Base-by-base conservation (phyloP, 139 green algal species). In the Chlamydomonas incerta region DNA sequence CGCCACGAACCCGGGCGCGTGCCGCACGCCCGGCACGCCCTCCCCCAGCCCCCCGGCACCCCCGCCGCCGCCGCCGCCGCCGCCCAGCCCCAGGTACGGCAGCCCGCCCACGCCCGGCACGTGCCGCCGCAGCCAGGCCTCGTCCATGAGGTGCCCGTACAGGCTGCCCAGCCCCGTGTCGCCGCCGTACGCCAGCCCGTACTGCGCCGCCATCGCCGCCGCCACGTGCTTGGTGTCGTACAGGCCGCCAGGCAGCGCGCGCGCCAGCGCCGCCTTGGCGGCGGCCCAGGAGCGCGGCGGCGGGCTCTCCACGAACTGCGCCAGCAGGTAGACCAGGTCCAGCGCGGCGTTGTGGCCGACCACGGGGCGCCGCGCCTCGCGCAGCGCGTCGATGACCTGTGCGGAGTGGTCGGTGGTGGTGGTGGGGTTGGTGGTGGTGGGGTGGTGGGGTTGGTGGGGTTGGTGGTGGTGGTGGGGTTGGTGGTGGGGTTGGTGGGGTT, bases 151-250 rank as follows among this genome's bases (percentile, higher is more conserved):
- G 17, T n/a, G 23, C 14, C 55, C 24, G 77, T 82, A 82, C 46
- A 88, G 72, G 21, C 10, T 35, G 20, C 87, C 74, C 6, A 90
- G 74, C 3, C 34, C 21, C n/a, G 81, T 90, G n/a, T 90, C 80
- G n/a, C 28, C 29, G n/a, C 28, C 29, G 0, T 81, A 24, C 58
- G 70, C 46, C 81, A 73, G 46, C 26, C 37, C 74, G 37, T 62
- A 52, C 41, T 33, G 21, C n/a, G 57, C 66, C 47, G 33, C n/a
- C 20, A 85, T 66, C 79, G 75, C 65, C 47, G 28, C 6, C 5
- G 92, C 85, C 13, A 97, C 68, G 82, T 93, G 74, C 85, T 97
- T 97, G 50, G 94, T 97, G 89, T 97, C 94, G 73, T 90, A 96
- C 0, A 97, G 28, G 20, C 94, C 94, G 21, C 85, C 95, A 2